Percentiles rank a stretch among this genome's conserved stretches.
phyloP scores from a whole-genome alignment of 2,329 filamentous ascomycete species.

The Aulographum hederae region DNA sequence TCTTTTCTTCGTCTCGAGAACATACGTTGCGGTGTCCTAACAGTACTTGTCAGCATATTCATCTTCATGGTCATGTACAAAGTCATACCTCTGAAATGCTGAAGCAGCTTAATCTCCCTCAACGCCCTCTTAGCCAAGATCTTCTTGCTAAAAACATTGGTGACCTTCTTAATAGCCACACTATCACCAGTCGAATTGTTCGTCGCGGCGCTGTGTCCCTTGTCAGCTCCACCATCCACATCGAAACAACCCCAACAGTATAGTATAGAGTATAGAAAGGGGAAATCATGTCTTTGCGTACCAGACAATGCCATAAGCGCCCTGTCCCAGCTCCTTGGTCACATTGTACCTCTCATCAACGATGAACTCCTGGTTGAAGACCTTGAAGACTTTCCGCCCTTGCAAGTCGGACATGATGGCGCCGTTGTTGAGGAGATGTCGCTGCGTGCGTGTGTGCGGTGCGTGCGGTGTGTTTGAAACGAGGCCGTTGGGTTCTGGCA shows the following conservation, averaged over 20 bases:
- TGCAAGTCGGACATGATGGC: conserved; percentile 38
- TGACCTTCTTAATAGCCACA: conserved; percentile 98
- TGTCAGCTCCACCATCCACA: conserved; percentile 9
- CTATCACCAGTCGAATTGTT: conserved; percentile 84
- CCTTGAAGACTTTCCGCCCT: conserved; percentile 89
- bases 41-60: conserved; percentile 3
- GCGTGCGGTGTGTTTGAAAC: too few species aligned
- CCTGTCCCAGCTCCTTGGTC: conserved; percentile 95
- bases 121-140: conserved; percentile 95
- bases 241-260: too few species aligned
- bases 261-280: too few species aligned
- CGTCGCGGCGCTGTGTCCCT: conserved; percentile 55
- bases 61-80: not conserved
- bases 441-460: not conserved
- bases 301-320: conserved; percentile 98
- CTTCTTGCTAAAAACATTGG: conserved; percentile 99
- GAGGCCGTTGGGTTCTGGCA: too few species aligned
- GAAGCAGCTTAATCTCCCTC: conserved; percentile 94
- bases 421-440: too few species aligned
- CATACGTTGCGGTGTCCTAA: conserved; percentile 28
- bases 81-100: conserved; percentile 60
- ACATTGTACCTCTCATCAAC: conserved; percentile 97
- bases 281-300: too few species aligned
- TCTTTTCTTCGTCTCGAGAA: conserved; percentile 1
- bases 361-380: conserved; percentile 98